Percentiles rank a stretch among this genome's conserved stretches.
Evolutionary conservation across 1,139 yeast species (phyloP).

Genomic region (Magnusiomyces magnusii): DNA sequence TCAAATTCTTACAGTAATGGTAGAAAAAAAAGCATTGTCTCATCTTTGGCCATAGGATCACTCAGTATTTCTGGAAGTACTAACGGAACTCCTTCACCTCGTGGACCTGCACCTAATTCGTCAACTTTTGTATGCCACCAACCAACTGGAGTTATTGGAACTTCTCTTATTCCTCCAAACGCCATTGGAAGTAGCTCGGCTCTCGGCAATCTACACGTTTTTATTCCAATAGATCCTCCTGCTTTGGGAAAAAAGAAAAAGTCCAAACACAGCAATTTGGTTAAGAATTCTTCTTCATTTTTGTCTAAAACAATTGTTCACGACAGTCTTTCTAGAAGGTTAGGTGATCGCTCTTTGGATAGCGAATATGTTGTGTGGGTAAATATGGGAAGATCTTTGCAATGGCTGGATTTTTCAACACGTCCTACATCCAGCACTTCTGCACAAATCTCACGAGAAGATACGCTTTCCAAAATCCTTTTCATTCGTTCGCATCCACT

Average conservation of each 20-base stretch:
- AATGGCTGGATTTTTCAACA: constrained; percentile 30
- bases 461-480: constrained; percentile 35
- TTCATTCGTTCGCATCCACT: constrained; percentile 38
- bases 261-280: constrained; percentile 31
- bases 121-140: constrained; percentile 2
- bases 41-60: neutral
- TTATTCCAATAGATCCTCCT: constrained; percentile 7
- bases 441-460: constrained; percentile 24
- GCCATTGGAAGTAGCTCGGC: constrained; percentile 4
- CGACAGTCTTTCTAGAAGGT: constrained; percentile 31
- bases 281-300: constrained; percentile 36
- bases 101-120: neutral
- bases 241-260: constrained; percentile 18
- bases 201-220: neutral
- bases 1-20: neutral
- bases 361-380: constrained; percentile 29
- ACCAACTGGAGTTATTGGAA: constrained; percentile 1
- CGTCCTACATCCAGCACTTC: constrained; percentile 15
- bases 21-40: neutral
- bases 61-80: neutral
- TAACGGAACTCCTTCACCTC: neutral
- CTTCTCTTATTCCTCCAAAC: constrained; percentile 4
- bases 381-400: constrained; percentile 33
- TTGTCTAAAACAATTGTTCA: constrained; percentile 35
- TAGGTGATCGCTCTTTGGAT: constrained; percentile 28